Base-by-base conservation (phyloP, 2,329 filamentous ascomycete genomes). In the Aspergillus sp. region DNA sequence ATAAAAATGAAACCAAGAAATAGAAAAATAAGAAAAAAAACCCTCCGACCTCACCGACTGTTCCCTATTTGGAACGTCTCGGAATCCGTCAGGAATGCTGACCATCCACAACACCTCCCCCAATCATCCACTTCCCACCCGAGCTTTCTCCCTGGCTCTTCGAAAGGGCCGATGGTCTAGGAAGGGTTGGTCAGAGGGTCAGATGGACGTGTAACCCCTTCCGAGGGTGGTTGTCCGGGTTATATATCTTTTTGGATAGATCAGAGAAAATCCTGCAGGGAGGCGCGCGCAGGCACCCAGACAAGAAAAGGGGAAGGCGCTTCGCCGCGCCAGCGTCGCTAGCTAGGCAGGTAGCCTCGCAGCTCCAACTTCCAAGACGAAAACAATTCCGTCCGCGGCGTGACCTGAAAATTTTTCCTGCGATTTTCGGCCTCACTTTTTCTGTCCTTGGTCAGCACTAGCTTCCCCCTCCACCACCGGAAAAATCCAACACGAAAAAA, bases 191-290 rank as follows among this genome's bases (percentile, higher is more conserved):
- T 49, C 29, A 29, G 20, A 22, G 22, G 26, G 24, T 22, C 51
- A 32, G 22, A 47, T 47, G 45, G 22, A 16, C n/a, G 11, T 39
- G 24, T 32, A 24, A 14, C 18, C 49, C 14, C 31, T 52, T 24
- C 55, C 47, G 45, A 56, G 54, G 58, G 56, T 32, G 55, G 45
- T 56, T 53, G 59, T 51, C 53, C 58, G 5, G 51, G 31, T 57
- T 63, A 58, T 63, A 63, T 63, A 63, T 45, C 42, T 52, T 58
- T 58, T 58, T 58, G 55, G 55, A 60, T 60, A 61, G 22, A 61
- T 61, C 55, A 61, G 56, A 61, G 52, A 49, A 61, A 58, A 53
- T 51, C 53, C 42, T 50, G 39, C 47, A 51, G 22, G 53, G 51
- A 45, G 55, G 31, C 29, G 36, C 24, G 22, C 51, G 45, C n/a